phyloP scores from a whole-genome alignment of 352 stramenopile genomes.

The Globisporangium cederbergense region DNA sequence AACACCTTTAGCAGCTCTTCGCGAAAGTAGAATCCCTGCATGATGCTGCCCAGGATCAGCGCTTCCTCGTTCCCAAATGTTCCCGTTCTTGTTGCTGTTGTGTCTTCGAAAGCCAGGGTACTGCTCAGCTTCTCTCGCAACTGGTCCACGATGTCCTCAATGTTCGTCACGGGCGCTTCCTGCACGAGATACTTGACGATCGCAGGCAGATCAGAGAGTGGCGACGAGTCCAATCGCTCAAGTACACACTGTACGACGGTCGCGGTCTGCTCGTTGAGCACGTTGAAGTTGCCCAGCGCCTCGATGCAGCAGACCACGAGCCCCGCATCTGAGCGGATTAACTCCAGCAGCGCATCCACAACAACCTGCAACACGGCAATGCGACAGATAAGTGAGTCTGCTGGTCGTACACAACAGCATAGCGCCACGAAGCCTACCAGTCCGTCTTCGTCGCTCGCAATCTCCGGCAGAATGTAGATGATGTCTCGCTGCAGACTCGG shows the following conservation, averaged over 20 bases:
- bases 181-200: slow-evolving; percentile 68
- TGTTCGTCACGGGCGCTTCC: slow-evolving; percentile 30
- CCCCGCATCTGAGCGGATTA: slow-evolving; percentile 41
- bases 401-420: neutral
- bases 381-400: neutral
- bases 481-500: slow-evolving; percentile 50
- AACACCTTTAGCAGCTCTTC: slow-evolving; percentile 48
- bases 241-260: slow-evolving; percentile 41
- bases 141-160: slow-evolving; percentile 36
- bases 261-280: slow-evolving; percentile 36
- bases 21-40: slow-evolving; percentile 54
- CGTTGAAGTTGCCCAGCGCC: slow-evolving; percentile 60
- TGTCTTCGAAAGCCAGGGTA: slow-evolving; percentile 27
- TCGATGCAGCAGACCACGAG: slow-evolving; percentile 60
- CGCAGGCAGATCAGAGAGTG: slow-evolving; percentile 39
- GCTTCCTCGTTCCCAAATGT: slow-evolving; percentile 35
- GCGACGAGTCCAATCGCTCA: slow-evolving; percentile 46
- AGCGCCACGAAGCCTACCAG: slow-evolving; percentile 13
- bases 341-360: slow-evolving; percentile 47
- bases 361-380: slow-evolving; percentile 23
- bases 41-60: slow-evolving; percentile 41
- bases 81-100: neutral
- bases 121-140: slow-evolving; percentile 50
- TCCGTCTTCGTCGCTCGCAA: slow-evolving; percentile 46
- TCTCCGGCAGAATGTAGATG: slow-evolving; percentile 66